Conservation (phyloP, 2,329 filamentous ascomycete genomes). For the Sporothrix pseudoabietina region DNA sequence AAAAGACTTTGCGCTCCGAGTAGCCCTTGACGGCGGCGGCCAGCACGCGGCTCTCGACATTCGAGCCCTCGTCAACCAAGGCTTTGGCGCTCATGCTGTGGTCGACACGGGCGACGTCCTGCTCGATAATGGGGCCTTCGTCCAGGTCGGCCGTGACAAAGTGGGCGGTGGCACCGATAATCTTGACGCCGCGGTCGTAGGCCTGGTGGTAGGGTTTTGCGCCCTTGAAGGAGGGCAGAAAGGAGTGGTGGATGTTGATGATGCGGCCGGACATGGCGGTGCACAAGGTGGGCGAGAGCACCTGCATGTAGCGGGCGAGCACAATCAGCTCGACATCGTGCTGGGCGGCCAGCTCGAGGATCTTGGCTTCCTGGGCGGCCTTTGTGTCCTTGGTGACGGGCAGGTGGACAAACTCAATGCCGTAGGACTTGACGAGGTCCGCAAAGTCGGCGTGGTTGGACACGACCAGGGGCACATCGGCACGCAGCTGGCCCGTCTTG, state of each 20-base stretch:
- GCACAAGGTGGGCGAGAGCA: slow-evolving; percentile 74
- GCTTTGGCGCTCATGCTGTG: slow-evolving; percentile 76
- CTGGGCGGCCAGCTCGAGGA: slow-evolving; percentile 69
- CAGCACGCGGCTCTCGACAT: slow-evolving; percentile 80
- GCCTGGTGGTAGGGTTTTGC: slow-evolving; percentile 88
- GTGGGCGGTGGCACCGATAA: slow-evolving; percentile 82
- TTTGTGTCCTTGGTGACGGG: slow-evolving; percentile 81
- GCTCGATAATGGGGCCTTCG: slow-evolving; percentile 86
- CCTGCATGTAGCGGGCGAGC: slow-evolving; percentile 85
- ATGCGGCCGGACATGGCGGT: slow-evolving; percentile 79
- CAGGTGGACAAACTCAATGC: slow-evolving; percentile 77
- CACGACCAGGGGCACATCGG: slow-evolving; percentile 76
- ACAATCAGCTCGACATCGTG: slow-evolving; percentile 77
- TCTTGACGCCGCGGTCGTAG: slow-evolving; percentile 83
- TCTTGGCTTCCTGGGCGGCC: slow-evolving; percentile 67
- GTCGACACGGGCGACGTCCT: slow-evolving; percentile 75
- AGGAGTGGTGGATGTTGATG: slow-evolving; percentile 91
- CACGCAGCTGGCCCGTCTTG: slow-evolving; percentile 64
- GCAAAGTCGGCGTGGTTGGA: slow-evolving; percentile 80
- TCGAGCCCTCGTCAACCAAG: slow-evolving; percentile 76
- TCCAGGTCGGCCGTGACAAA: slow-evolving; percentile 84
- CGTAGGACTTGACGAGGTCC: slow-evolving; percentile 69
- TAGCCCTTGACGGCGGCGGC: slow-evolving; percentile 83
- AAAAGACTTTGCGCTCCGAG: slow-evolving; percentile 73
- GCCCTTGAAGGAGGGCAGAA: slow-evolving; percentile 85